A percentile compares a stretch with the other conserved stretches of the same genome.
Evolutionary conservation across 345 rosid species (phyloP).

Genomic region (Acer yangbiense): DNA sequence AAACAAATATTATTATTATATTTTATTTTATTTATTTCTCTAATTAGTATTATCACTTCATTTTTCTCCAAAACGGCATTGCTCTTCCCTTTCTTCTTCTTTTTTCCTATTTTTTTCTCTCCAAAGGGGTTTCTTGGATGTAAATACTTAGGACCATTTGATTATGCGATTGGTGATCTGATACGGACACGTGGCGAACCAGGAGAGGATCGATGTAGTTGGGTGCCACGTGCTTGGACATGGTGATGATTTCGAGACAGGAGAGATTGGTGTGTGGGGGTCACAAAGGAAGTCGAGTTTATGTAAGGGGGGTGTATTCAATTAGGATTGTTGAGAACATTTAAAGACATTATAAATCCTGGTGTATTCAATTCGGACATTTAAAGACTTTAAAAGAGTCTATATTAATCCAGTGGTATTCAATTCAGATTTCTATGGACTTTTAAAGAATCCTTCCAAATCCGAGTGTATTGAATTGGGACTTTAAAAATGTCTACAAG

Average conservation of each 20-base stretch:
- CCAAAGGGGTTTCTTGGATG: neutral
- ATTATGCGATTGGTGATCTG: neutral
- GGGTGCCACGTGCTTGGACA: neutral
- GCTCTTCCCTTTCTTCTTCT: neutral
- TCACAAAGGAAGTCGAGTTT: neutral
- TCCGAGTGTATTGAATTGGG: too few species aligned
- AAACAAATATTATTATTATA: neutral
- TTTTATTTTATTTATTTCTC: neutral
- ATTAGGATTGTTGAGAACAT: too few species aligned
- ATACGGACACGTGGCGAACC: neutral
- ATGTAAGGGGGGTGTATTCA: too few species aligned
- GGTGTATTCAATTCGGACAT: too few species aligned
- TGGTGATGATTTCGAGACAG: neutral
- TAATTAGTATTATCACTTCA: too few species aligned
- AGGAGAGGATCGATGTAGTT: neutral
- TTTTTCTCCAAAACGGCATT: neutral
- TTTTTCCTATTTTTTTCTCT: neutral
- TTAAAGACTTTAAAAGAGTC: too few species aligned
- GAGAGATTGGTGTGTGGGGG: neutral
- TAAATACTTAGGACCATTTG: neutral
- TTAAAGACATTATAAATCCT: too few species aligned
- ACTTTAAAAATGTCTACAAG: too few species aligned
- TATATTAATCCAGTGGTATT: too few species aligned
- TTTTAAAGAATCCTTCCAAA: too few species aligned
- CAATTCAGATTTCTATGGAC: too few species aligned